Conservation (phyloP, 345 rosid genomes). For the Crucihimalaya himalaica region DNA sequence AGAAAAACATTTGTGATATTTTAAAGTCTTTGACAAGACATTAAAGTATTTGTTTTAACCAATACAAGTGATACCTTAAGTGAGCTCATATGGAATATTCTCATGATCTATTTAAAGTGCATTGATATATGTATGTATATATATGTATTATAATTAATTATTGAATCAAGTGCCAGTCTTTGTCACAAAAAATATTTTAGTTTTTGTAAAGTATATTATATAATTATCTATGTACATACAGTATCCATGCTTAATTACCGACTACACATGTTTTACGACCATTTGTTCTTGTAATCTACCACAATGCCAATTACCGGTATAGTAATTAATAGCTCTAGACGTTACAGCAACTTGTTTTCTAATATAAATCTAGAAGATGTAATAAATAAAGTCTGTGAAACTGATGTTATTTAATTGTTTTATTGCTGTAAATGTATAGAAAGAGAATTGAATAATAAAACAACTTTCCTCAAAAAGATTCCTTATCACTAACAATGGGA, state of each 20-base stretch:
- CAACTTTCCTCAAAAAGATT: slow-evolving; percentile 44
- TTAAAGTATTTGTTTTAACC: background rate
- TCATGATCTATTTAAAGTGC: slow-evolving; percentile 24
- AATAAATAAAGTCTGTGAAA: slow-evolving; percentile 17
- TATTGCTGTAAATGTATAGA: slow-evolving; percentile 27
- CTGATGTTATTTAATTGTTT: slow-evolving; percentile 12
- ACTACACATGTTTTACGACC: slow-evolving; percentile 30
- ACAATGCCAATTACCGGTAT: slow-evolving; percentile 13
- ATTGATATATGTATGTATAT: background rate
- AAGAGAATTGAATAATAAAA: slow-evolving; percentile 33
- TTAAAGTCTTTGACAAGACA: background rate
- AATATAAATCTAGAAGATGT: background rate
- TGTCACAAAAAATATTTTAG: slow-evolving; percentile 7
- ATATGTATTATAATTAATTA: background rate
- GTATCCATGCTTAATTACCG: slow-evolving; percentile 25
- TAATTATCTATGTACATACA: background rate
- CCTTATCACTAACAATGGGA: slow-evolving; percentile 44
- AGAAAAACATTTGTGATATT: background rate
- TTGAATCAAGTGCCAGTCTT: slow-evolving; percentile 25
- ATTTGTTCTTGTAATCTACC: slow-evolving; percentile 32
- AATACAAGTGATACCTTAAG: slow-evolving; percentile 22
- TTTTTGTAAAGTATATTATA: background rate
- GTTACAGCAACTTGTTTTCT: slow-evolving; percentile 2
- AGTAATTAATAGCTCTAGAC: slow-evolving; percentile 18
- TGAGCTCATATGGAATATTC: slow-evolving; percentile 30